These are phyloP conservation scores for Solanum stenotomum DNA, from an alignment of 257 asterid genomes.

Conservation along the genomic window DNA sequence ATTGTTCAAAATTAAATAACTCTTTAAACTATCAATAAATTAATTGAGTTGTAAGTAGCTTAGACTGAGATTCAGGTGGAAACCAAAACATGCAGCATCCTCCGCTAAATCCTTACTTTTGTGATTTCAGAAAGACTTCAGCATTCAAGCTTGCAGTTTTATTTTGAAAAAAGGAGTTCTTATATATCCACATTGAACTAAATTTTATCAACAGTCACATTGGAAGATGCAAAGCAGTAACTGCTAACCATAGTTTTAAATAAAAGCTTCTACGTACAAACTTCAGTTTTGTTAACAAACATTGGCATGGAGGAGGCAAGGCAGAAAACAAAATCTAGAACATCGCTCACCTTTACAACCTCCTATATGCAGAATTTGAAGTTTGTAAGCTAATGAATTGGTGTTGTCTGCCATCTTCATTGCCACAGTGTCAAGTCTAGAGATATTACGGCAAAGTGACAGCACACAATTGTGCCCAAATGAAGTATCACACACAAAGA, in stretches of 20 bases:
- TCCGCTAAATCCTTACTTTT: not conserved
- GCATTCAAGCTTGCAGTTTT: not conserved
- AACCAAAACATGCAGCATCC: not conserved
- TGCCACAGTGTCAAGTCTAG: slow-evolving; percentile 6
- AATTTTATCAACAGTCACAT: not conserved
- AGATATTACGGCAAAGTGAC: slow-evolving; percentile 50
- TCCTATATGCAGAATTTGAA: slow-evolving; percentile 58
- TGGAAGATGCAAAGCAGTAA: not conserved
- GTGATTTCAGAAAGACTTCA: not conserved
- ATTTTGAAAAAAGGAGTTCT: not conserved
- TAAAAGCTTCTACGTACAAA: not conserved
- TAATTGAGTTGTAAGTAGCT: not conserved
- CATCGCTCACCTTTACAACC: slow-evolving; percentile 59
- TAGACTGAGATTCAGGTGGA: not conserved
- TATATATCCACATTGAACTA: not conserved
- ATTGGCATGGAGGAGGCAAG: not conserved
- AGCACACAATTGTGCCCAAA: slow-evolving; percentile 54
- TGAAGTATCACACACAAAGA: slow-evolving; percentile 66
- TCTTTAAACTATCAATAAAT: not conserved
- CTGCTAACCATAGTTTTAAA: not conserved
- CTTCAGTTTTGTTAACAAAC: not conserved
- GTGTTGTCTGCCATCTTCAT: slow-evolving; percentile 14
- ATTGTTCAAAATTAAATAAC: not conserved
- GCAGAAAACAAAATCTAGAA: not conserved
- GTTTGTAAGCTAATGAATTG: slow-evolving; percentile 29